phyloP scores from a whole-genome alignment of 2,329 filamentous ascomycete genomes.

The Colletotrichum sp. region DNA sequence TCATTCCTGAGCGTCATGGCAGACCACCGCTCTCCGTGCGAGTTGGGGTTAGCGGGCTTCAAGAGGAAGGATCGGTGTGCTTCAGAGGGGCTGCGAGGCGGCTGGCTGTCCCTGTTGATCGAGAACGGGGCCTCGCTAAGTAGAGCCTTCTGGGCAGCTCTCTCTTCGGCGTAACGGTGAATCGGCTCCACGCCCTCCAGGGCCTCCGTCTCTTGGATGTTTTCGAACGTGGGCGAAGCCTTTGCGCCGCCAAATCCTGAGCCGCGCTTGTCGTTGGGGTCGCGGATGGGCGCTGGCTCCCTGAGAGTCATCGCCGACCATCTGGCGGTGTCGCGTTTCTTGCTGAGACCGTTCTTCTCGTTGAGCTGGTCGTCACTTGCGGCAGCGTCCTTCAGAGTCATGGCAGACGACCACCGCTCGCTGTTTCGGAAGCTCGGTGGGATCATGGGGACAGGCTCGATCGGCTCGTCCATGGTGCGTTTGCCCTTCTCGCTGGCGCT shows the following conservation, averaged over 20 bases:
- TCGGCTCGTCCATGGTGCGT: constrained; percentile 1
- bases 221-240: constrained; percentile 7
- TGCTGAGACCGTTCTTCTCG: background rate
- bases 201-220: constrained; percentile 9
- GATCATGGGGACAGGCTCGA: constrained; percentile 15
- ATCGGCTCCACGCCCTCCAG: background rate
- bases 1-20: constrained; percentile 14
- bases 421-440: constrained; percentile 17
- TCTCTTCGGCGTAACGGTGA: constrained; percentile 12
- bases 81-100: background rate
- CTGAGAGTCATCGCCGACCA: constrained; percentile 16
- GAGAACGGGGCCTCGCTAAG: constrained; percentile 10
- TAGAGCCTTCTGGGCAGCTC: background rate
- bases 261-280: constrained; percentile 4
- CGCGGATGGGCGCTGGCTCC: background rate
- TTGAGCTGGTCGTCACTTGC: background rate
- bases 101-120: background rate
- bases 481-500: constrained; percentile 17
- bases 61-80: constrained; percentile 10
- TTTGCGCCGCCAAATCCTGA: constrained; percentile 1
- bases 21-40: constrained; percentile 8
- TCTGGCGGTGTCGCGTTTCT: constrained; percentile 16
- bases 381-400: constrained; percentile 8
- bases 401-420: constrained; percentile 17
- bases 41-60: constrained; percentile 8